A percentile compares a stretch with the other conserved stretches of the same genome.
Conservation (phyloP, 192 early-diverging fungal genomes). For the Backusella tarrabulga region DNA sequence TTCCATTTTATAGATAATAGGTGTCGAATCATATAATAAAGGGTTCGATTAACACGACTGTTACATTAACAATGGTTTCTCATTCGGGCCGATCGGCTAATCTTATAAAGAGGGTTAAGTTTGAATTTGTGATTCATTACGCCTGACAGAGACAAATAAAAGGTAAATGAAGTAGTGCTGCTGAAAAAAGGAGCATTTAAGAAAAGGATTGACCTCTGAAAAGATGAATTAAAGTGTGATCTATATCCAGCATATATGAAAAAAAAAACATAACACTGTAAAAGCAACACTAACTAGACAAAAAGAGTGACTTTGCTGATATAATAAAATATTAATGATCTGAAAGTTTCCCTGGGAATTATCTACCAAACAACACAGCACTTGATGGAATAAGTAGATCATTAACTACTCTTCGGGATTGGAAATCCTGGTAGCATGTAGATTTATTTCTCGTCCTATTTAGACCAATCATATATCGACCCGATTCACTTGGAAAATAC, state of each 20-base stretch:
- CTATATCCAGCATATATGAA: neutral
- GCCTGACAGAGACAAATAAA: neutral
- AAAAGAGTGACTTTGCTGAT: neutral
- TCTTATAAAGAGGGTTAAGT: neutral
- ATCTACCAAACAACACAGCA: too few relatives aligned
- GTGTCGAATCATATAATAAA: neutral
- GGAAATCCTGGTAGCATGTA: neutral
- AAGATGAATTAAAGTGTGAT: neutral
- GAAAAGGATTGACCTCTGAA: neutral
- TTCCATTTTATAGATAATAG: neutral
- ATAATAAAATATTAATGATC: neutral
- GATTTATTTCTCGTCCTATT: neutral
- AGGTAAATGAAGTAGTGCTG: neutral
- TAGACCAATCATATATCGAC: neutral
- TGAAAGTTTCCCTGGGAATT: neutral
- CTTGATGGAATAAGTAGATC: neutral
- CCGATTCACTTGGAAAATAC: neutral
- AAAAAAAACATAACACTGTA: neutral
- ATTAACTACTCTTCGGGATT: neutral
- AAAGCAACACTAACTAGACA: neutral
- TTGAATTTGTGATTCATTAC: neutral
- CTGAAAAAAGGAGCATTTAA: neutral
- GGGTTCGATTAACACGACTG: neutral
- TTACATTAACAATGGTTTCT: neutral
- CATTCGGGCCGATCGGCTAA: neutral